These are phyloP conservation scores for Erythrophleum ivorense DNA, from an alignment of 331 rosid species.

Conservation along the genomic window DNA sequence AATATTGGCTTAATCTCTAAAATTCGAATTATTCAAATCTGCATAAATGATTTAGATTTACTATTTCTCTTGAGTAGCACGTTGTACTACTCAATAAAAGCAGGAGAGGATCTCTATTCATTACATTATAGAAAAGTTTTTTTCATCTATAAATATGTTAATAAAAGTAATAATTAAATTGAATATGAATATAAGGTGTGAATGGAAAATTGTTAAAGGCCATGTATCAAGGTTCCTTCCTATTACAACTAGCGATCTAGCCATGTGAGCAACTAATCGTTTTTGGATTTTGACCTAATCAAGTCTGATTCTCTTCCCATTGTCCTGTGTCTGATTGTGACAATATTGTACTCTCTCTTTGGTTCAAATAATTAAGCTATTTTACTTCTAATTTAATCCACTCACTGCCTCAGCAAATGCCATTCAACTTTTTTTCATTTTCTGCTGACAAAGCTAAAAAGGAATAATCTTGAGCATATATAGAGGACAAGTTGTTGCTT, in stretches of 20 bases:
- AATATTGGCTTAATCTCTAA: too few relatives aligned
- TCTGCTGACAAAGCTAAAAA: background rate
- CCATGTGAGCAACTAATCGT: background rate
- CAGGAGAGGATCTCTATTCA: too few relatives aligned
- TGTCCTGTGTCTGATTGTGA: background rate
- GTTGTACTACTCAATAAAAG: too few relatives aligned
- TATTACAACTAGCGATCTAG: background rate
- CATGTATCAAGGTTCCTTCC: too few relatives aligned
- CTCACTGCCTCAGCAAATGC: background rate
- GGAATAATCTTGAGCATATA: background rate
- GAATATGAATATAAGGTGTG: background rate
- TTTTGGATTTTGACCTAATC: background rate
- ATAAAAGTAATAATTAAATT: too few relatives aligned
- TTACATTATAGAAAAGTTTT: too few relatives aligned
- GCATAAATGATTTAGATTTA: too few relatives aligned
- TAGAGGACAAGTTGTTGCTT: constrained; percentile 1
- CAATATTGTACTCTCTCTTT: background rate
- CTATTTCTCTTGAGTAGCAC: too few relatives aligned
- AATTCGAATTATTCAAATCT: too few relatives aligned
- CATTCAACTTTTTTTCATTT: background rate
- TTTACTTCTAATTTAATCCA: background rate
- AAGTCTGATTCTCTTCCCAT: background rate
- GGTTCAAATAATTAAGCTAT: background rate
- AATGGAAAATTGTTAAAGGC: background rate
- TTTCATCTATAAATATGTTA: too few relatives aligned